These are phyloP conservation scores for Pleurotus salmoneostramineus DNA, from an alignment of 768 basidiomycete genomes.

Conservation along the genomic window DNA sequence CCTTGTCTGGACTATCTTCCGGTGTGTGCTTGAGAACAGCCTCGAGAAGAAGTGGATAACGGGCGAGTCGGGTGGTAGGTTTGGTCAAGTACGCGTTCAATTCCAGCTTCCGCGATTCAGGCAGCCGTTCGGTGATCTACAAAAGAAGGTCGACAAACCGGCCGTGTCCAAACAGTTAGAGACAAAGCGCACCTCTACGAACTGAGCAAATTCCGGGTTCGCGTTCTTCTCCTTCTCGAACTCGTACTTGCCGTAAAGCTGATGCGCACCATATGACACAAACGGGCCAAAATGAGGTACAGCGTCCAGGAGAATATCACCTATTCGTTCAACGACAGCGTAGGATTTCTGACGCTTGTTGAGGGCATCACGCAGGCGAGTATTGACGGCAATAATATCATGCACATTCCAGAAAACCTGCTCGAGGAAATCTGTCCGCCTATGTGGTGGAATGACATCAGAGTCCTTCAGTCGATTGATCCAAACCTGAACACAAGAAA, in stretches of 20 bases:
- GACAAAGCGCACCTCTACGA: constrained; percentile 76
- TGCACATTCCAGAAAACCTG: constrained; percentile 99
- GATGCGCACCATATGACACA: constrained; percentile 93
- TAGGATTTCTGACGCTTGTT: constrained; percentile 95
- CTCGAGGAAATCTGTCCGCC: constrained; percentile 80
- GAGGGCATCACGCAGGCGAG: constrained; percentile 85
- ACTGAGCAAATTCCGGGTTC: constrained; percentile 89
- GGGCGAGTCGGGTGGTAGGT: constrained; percentile 94
- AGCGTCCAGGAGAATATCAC: constrained; percentile 84
- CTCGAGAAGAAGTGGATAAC: constrained; percentile 91
- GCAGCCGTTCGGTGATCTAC: constrained; percentile 85
- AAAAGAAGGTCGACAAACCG: neutral
- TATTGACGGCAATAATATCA: constrained; percentile 91
- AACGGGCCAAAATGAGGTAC: constrained; percentile 91
- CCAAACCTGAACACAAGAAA: constrained; percentile 60
- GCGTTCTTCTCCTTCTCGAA: constrained; percentile 97
- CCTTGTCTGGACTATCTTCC: constrained; percentile 86
- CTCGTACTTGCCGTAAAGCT: constrained; percentile 97
- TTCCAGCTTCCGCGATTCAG: constrained; percentile 94
- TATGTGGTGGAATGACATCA: constrained; percentile 71
- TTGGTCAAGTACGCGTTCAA: constrained; percentile 97
- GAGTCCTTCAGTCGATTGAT: constrained; percentile 76
- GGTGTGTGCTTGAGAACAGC: constrained; percentile 91
- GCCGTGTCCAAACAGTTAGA: neutral
- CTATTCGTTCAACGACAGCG: constrained; percentile 88